Evolutionary conservation across 192 early-diverging fungal species (phyloP).

Genomic region (Rhizophagus clarus): DNA sequence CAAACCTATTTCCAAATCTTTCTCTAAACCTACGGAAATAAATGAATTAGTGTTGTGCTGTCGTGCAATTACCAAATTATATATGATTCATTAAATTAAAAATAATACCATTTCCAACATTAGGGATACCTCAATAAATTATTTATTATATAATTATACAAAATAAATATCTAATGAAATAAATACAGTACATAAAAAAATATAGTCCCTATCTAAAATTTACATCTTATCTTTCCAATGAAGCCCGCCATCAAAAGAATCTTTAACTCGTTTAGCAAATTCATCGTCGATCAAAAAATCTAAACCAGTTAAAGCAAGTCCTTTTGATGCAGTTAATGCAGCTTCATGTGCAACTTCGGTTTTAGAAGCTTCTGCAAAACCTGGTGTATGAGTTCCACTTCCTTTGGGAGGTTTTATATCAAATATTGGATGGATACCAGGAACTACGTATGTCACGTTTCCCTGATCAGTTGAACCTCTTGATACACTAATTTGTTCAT

Average conservation of each 20-base stretch:
- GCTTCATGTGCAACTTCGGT: conserved; percentile 58
- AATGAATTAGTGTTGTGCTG: no score
- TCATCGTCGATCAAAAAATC: conserved; percentile 51
- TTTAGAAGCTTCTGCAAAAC: conserved; percentile 61
- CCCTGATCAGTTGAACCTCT: conserved; percentile 72
- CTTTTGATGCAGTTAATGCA: conserved; percentile 55
- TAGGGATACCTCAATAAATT: no score
- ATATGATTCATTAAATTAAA: no score
- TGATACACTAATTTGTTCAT: conserved; percentile 23
- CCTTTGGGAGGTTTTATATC: conserved; percentile 30
- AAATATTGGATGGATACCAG: conserved; percentile 48
- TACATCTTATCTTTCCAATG: no score
- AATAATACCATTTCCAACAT: no score
- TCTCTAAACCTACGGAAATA: no score
- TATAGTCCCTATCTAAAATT: no score
- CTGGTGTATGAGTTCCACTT: conserved; percentile 58
- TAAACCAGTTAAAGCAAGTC: conserved; percentile 51
- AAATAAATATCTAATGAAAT: no score
- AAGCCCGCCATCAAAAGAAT: conserved; percentile 26
- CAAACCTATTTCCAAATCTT: no score
- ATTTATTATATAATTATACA: no score
- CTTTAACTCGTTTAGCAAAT: conserved; percentile 48
- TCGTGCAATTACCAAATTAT: no score
- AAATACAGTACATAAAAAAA: no score
- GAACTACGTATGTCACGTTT: conserved; percentile 67